These are phyloP conservation scores for Coemansia sp. DNA, from an alignment of 192 early-diverging fungal species.

Conservation along the genomic window DNA sequence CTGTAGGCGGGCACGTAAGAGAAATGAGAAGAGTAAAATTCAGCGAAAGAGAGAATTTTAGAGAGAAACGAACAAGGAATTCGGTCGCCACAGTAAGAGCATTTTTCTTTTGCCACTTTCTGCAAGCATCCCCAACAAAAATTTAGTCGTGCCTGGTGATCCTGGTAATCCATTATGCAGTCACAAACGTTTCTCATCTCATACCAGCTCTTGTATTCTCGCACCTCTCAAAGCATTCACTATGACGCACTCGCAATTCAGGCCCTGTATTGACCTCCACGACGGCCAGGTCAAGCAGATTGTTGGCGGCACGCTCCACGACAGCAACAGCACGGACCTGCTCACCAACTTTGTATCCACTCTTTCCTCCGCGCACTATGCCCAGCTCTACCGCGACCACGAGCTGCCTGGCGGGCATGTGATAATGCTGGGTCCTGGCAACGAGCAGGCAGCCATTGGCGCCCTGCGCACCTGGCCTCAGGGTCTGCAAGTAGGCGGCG, in stretches of 20 bases:
- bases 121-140: neutral
- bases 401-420: constrained; percentile 84
- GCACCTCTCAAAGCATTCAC: neutral
- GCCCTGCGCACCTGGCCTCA: constrained; percentile 84
- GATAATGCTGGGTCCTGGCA: constrained; percentile 89
- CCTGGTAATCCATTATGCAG: neutral
- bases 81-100: neutral
- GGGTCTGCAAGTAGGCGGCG: constrained; percentile 91
- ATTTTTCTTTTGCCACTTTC: neutral
- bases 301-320: constrained; percentile 88
- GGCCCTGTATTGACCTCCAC: constrained; percentile 99
- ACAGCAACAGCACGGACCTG: constrained; percentile 53
- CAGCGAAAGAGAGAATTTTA: neutral
- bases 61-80: neutral
- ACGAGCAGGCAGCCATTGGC: constrained; percentile 80
- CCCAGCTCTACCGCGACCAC: constrained; percentile 72
- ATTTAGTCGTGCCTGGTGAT: neutral
- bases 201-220: too few species aligned
- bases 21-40: neutral
- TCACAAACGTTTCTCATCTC: neutral
- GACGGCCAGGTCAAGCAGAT: constrained; percentile 98
- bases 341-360: constrained; percentile 92
- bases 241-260: constrained; percentile 64
- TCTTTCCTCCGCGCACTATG: constrained; percentile 79
- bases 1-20: neutral